phyloP scores from a whole-genome alignment of 2,329 filamentous ascomycete species.

The Colletotrichum filicis region DNA sequence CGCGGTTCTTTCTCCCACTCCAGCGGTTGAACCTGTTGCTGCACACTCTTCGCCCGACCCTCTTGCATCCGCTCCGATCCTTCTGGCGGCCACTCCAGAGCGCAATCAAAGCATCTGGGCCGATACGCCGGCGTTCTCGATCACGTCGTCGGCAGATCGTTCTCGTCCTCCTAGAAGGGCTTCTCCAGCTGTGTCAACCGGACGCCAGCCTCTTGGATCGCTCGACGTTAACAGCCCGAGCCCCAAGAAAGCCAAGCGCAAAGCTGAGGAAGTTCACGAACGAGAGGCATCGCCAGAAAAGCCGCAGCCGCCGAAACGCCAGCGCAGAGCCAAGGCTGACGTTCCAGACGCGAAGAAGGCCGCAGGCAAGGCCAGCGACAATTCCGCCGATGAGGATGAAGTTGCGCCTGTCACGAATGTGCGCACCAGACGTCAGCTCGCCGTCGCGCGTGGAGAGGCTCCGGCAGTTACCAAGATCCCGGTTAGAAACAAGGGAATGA shows the following conservation, averaged over 20 bases:
- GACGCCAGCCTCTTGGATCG: constrained; percentile 43
- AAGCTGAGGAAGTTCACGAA: constrained; percentile 40
- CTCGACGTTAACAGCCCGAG: constrained; percentile 52
- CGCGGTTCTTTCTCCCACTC: not conserved
- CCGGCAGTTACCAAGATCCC: constrained; percentile 15
- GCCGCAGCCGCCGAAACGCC: constrained; percentile 24
- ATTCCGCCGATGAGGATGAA: not conserved
- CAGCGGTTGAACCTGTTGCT: not conserved
- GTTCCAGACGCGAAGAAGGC: not conserved
- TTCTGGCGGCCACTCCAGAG: constrained; percentile 15
- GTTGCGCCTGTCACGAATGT: not conserved
- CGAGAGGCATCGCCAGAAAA: constrained; percentile 31
- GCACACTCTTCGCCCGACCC: not conserved
- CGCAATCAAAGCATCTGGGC: constrained; percentile 17
- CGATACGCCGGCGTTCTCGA: constrained; percentile 3
- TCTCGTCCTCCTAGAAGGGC: not conserved
- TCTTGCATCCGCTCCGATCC: constrained; percentile 11
- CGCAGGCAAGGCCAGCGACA: not conserved
- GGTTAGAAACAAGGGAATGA: constrained; percentile 21
- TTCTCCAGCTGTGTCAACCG: constrained; percentile 2
- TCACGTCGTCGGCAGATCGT: constrained; percentile 5
- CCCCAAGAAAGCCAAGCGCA: constrained; percentile 49
- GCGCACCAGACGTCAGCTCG: constrained; percentile 31
- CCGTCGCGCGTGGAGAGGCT: constrained; percentile 26
- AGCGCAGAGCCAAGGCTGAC: constrained; percentile 41